Base-by-base conservation (phyloP, 139 green algal species). In the Tetratostichococcus sp. region DNA sequence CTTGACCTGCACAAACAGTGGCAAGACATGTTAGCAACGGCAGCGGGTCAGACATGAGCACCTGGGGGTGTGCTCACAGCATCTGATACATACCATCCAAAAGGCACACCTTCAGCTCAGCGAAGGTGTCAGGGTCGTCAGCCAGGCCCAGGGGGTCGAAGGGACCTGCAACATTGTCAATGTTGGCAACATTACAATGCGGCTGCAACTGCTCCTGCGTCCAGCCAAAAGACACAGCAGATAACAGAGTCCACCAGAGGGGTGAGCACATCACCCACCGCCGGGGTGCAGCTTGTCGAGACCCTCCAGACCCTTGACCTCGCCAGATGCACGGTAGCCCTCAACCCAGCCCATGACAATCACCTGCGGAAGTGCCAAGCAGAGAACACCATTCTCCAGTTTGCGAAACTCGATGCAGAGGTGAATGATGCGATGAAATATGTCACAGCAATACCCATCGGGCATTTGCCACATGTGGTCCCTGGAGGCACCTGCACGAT, bases 121-220 rank as follows among this genome's bases (percentile, higher is more conserved):
- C 88, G 33, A 97, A 89, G 79, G 89, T 90, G 84, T 96, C 92
- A 70, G 94, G 94, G 91, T 98, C 93, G 84, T 98, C 94, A 87
- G 93, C 93, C 81, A 98, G 87, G 67, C 70, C 69, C 58, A 85
- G 75, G 71, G 84, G 86, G 80, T 88, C 84, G 75, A 93, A 93
- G 70, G 70, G 43, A 71, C 82, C 83, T 30, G 85, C 88, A 50
- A n/a, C n/a, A n/a, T n/a, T n/a, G n/a, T n/a, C n/a, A n/a, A n/a
- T n/a, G n/a, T n/a, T n/a, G n/a, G n/a, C n/a, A n/a, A n/a, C n/a
- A n/a, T n/a, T n/a, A n/a, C n/a, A n/a, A n/a, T n/a, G n/a, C n/a
- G n/a, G n/a, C n/a, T n/a, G n/a, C n/a, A n/a, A n/a, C n/a, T n/a
- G n/a, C n/a, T n/a, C n/a, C n/a, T n/a, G n/a, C n/a, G n/a, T n/a